A percentile compares a stretch with the other conserved stretches of the same genome.
Evolutionary conservation across 2,329 filamentous ascomycete genomes (phyloP).

Genomic region (Pseudopyrenochaeta lycopersici): DNA sequence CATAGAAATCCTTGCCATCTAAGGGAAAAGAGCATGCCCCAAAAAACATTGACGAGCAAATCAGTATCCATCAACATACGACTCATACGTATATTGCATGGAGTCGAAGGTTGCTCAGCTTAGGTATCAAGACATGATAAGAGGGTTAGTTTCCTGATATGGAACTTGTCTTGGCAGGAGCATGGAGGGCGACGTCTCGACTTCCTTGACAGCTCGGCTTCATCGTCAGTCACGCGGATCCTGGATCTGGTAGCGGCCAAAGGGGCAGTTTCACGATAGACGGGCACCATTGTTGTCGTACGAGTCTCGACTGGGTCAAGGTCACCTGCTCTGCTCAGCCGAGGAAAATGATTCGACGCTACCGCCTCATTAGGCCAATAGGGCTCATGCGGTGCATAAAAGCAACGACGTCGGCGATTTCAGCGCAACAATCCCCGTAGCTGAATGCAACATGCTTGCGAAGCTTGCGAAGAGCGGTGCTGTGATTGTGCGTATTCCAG

Average conservation of each 20-base stretch:
- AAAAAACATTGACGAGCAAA: no score
- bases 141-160: no score
- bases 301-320: constrained; percentile 26
- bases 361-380: constrained; percentile 12
- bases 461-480: neutral
- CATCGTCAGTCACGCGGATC: neutral
- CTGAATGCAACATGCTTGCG: constrained; percentile 4
- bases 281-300: constrained; percentile 10
- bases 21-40: no score
- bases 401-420: constrained; percentile 15
- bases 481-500: neutral
- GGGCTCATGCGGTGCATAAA: constrained; percentile 25
- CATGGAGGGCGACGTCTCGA: no score
- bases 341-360: constrained; percentile 19
- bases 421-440: constrained; percentile 8
- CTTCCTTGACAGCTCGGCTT: neutral
- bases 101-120: no score
- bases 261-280: constrained; percentile 16
- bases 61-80: no score
- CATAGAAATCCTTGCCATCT: no score
- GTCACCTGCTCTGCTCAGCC: constrained; percentile 24
- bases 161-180: no score
- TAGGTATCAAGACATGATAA: no score
- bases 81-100: no score
- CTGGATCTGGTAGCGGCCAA: neutral